phyloP scores from a whole-genome alignment of 179 eudicot species.

The Spinacia oleracea region DNA sequence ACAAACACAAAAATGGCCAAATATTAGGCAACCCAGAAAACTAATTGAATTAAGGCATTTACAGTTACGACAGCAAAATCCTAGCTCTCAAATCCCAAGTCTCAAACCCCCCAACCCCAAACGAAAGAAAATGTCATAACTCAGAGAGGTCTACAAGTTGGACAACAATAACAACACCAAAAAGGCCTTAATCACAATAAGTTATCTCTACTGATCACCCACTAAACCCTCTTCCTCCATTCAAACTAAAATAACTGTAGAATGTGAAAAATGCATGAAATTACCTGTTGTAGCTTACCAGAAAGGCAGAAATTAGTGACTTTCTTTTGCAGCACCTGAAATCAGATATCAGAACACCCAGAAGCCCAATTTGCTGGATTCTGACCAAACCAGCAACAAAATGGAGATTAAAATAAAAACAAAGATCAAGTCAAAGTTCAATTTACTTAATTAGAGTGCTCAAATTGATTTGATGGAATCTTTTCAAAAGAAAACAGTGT shows the following conservation, averaged over 20 bases:
- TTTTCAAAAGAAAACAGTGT: slow-evolving; percentile 12
- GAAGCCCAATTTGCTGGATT: neutral
- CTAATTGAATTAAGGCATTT: neutral
- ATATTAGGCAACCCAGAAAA: neutral
- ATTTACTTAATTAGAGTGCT: neutral
- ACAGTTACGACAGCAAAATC: slow-evolving; percentile 12
- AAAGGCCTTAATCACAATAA: too few relatives aligned
- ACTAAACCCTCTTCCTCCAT: too few relatives aligned
- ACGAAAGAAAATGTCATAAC: neutral
- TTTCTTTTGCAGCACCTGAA: slow-evolving; percentile 6
- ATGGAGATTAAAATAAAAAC: neutral
- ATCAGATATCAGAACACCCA: neutral
- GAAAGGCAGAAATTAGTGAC: slow-evolving; percentile 6
- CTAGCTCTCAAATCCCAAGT: neutral
- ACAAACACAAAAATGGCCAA: neutral
- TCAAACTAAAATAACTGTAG: neutral
- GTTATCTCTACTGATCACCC: too few relatives aligned
- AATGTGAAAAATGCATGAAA: neutral
- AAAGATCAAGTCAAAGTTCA: neutral
- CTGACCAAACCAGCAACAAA: neutral
- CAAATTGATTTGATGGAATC: neutral
- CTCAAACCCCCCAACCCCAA: neutral
- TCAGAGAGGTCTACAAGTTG: neutral
- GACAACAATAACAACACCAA: too few relatives aligned
- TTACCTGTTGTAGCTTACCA: neutral